Base-by-base conservation (phyloP, 352 stramenopile genomes). In the Phytopythium delawarense region DNA sequence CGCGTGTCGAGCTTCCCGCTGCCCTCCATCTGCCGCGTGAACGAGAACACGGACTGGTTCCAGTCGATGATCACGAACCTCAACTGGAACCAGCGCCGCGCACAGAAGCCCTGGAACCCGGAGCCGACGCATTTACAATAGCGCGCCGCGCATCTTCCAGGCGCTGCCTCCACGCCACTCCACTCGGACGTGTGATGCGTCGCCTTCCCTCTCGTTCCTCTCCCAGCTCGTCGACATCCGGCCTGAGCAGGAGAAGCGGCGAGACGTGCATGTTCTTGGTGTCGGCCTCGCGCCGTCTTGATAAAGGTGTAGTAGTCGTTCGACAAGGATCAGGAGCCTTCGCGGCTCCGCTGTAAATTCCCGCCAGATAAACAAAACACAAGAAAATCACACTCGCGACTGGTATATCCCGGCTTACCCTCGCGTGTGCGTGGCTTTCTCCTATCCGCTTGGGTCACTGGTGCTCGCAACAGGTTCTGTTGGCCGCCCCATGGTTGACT, bases 1-100 rank as follows among this genome's bases (percentile, higher is more conserved):
- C 82, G 83, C 53, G 86, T 96, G 34, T 96, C 88, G 46, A 91
- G 89, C 49, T 97, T 82, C 71, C 91, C 91, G 21, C 65, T 97
- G 52, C 89, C 91, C 9, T 92, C 82, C 23, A 87, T 97, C 52
- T 97, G 87, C 66, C 76, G 75, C 46, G 68, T 91, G 32, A 96
- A 95, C 66, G 89, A 96, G 66, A 96, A 94, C 61, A 82, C 93
- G 65, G 89, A 97, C 70, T 97, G 91, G 91, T 97, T 97, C 62
- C 75, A 92, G 65, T 93, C 83, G 2, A 95, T 97, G 79, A 96
- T 96, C 66, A 89, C 85, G 16, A 95, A 96, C 61, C 79, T 97
- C n/a, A 94, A 96, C 70, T 97, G 91, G 91, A 97, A 97, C 73
- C 86, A 92, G 66, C 87, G 82, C 35, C 82, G 84, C 23, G 78